Evolutionary conservation across 306 rosid species (phyloP).

Genomic region (Rosa chinensis): DNA sequence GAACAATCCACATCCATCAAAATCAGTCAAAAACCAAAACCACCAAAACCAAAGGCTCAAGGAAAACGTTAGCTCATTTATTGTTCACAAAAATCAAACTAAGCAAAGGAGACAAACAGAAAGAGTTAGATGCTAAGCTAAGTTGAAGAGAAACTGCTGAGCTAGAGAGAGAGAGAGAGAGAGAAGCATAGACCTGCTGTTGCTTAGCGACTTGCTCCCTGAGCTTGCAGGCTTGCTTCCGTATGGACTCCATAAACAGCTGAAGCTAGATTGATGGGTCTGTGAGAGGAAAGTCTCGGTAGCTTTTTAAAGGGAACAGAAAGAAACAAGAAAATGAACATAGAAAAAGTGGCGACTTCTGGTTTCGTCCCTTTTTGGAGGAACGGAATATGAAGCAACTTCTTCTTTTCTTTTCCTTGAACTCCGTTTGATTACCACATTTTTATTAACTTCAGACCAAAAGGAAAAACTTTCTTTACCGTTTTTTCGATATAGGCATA

Average conservation of each 20-base stretch:
- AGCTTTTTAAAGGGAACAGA: not conserved
- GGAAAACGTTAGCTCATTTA: not conserved
- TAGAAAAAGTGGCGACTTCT: not conserved
- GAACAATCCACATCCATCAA: not conserved
- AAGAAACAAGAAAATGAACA: not conserved
- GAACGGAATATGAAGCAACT: not conserved
- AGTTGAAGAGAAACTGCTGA: not conserved
- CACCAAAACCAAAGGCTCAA: not conserved
- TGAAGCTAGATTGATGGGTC: not conserved
- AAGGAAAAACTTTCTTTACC: too few species aligned
- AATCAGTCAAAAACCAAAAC: not conserved
- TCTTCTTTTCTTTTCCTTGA: too few species aligned
- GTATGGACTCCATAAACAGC: slow-evolving; percentile 66
- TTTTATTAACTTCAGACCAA: too few species aligned
- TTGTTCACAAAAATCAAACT: not conserved
- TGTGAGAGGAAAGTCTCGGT: not conserved
- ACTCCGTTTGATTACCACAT: not conserved
- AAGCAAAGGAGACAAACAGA: not conserved
- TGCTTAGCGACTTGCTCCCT: slow-evolving; percentile 93
- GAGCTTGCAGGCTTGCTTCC: slow-evolving; percentile 87
- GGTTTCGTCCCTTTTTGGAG: not conserved
- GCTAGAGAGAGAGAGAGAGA: not conserved
- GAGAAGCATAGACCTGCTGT: slow-evolving; percentile 56
- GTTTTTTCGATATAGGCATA: too few species aligned
- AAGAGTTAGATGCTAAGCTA: not conserved